A percentile compares a stretch with the other conserved stretches of the same genome.
Evolutionary conservation across 2,329 filamentous ascomycete genomes (phyloP).

Genomic region (Volutella citrinella): DNA sequence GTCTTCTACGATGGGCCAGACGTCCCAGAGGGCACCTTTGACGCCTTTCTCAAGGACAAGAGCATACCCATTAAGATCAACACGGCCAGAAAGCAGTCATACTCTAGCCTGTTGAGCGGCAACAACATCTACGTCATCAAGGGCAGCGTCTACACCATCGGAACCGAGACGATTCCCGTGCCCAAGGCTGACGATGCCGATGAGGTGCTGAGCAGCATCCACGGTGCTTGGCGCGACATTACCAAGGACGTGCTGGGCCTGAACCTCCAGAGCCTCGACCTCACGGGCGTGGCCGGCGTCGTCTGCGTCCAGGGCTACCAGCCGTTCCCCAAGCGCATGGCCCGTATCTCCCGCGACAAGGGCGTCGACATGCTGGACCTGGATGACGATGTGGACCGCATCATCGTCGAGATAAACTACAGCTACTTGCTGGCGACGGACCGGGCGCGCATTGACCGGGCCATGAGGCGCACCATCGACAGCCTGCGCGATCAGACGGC

Average conservation of each 20-base stretch:
- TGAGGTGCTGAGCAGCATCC: constrained; percentile 25
- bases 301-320: constrained; percentile 36
- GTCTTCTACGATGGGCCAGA: constrained; percentile 59
- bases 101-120: constrained; percentile 38
- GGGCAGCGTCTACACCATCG: constrained; percentile 29
- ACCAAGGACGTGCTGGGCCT: neutral
- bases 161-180: constrained; percentile 35
- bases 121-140: constrained; percentile 23
- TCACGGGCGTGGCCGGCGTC: constrained; percentile 10
- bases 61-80: constrained; percentile 44
- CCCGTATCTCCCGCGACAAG: constrained; percentile 26
- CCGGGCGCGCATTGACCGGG: constrained; percentile 17
- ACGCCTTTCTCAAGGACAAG: constrained; percentile 41
- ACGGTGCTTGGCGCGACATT: constrained; percentile 29
- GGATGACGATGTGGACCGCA: constrained; percentile 35
- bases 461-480: constrained; percentile 6
- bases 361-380: constrained; percentile 39
- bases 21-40: constrained; percentile 52
- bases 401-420: constrained; percentile 44
- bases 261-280: no score
- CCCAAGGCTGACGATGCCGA: constrained; percentile 24
- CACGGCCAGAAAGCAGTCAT: constrained; percentile 46
- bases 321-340: constrained; percentile 35
- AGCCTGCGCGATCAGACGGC: constrained; percentile 2
- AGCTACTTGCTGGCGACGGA: constrained; percentile 31